Percentiles rank a stretch among this genome's conserved stretches.
Conservation (phyloP, 2,329 filamentous ascomycete species). For the Chrysoporthe puriensis region DNA sequence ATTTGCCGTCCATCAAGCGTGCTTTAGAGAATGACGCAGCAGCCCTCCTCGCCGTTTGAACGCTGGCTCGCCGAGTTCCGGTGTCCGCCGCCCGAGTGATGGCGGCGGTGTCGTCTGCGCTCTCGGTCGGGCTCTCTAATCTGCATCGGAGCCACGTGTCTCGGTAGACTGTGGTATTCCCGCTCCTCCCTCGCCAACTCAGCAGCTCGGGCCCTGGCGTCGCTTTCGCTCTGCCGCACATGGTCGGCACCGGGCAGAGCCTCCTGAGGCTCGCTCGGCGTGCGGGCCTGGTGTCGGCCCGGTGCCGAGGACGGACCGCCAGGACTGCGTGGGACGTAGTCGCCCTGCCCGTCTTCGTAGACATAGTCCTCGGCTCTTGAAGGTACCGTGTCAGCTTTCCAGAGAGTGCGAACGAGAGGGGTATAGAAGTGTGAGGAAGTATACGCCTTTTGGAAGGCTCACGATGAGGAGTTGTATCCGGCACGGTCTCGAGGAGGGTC, state of each 20-base stretch:
- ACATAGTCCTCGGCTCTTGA: conserved; percentile 3
- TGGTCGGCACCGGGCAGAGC: not conserved
- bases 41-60: not conserved
- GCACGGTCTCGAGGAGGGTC: not conserved
- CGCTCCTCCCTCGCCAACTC: not conserved
- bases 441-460: not conserved
- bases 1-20: not conserved
- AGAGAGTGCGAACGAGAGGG: not conserved
- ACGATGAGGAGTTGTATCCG: conserved; percentile 6
- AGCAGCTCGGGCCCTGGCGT: not conserved
- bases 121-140: not conserved
- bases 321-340: not conserved
- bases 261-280: conserved; percentile 6
- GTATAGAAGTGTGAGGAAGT: not conserved
- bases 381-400: not conserved
- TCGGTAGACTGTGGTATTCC: not conserved
- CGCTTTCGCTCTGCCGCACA: not conserved
- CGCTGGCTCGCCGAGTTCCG: not conserved
- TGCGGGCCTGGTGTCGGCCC: conserved; percentile 3
- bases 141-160: not conserved
- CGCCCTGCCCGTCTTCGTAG: conserved; percentile 1
- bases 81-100: not conserved
- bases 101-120: not conserved
- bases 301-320: not conserved
- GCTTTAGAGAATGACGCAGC: conserved; percentile 4